Base-by-base conservation (phyloP, 2,329 filamentous ascomycete species). In the Aureobasidium sp. region DNA sequence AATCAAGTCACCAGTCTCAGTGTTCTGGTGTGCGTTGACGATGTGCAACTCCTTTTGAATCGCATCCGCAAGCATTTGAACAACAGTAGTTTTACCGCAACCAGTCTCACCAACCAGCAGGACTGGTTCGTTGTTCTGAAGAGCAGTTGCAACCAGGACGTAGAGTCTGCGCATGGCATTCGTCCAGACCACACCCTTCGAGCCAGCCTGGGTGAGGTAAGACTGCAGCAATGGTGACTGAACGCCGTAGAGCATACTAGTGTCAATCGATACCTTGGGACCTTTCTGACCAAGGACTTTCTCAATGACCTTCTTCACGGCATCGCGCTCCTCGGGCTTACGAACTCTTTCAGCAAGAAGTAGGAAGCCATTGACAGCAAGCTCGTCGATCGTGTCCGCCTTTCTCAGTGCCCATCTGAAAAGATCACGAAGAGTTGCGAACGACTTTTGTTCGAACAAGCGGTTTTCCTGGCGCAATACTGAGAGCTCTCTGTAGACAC, bases 11-110 rank as follows among this genome's bases (percentile, higher is more conserved):
- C 94, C 93, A 0, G 95, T 97, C 73, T 99, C 95, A 0, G 94
- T 92, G 67, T 99, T 99, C 68, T 97, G 93, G 74, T 99, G 95
- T 2, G 95, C 94, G 71, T 99, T 99, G 70, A 99, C 88, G 68
- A 93, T 94, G 67, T 92, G 87, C 42, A 99, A 78, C 65, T 89
- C 80, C 69, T 88, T 91, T 17, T 81, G 79, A 65, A 90, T 82
- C 4, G 90, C 88, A 70, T 96, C 88, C 3, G 94, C 91, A 59
- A 97, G 82, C 71, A 96, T 83, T 73, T 99, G 94, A 67, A 91
- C 95, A 7, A 99, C 89, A 2, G 93, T 97, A 0, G 94, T 99
- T 77, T 99, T 99, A 64, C 95, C 94, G 70, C 93, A 97, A 6
- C 94, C 94, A 20, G 94, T 99, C 73, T 99, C 95, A 65, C 94